Conservation (phyloP, 2,329 filamentous ascomycete genomes). For the Drechslerella dactyloides region DNA sequence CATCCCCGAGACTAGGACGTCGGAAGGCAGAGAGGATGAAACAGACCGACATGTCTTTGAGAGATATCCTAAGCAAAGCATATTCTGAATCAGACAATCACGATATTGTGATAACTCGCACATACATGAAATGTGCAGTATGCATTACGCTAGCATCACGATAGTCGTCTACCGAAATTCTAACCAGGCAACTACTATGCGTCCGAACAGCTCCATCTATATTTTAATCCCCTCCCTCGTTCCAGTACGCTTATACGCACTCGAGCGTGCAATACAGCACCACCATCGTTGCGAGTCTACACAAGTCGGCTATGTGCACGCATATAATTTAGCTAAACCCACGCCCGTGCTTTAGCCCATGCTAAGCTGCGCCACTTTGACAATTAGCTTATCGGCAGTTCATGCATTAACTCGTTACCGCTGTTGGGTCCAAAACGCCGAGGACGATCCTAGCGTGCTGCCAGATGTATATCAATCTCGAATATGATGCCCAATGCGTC, state of each 20-base stretch:
- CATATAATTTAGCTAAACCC: no score
- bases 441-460: neutral
- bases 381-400: neutral
- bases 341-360: no score
- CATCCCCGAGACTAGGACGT: neutral
- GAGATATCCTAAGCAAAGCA: no score
- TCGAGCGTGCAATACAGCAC: no score
- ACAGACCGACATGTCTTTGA: neutral
- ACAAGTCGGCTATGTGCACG: no score
- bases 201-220: no score
- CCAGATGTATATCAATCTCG: neutral
- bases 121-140: neutral
- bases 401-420: neutral
- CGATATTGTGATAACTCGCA: constrained; percentile 1
- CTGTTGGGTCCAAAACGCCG: neutral
- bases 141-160: no score
- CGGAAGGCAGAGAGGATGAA: neutral
- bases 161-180: no score
- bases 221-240: no score
- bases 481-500: neutral
- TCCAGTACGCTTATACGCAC: no score
- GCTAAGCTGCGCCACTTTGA: neutral
- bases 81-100: neutral
- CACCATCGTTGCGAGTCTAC: no score
- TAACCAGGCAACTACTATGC: no score